Conservation (phyloP, 805 yeast genomes). For the Kuraishia ogatae region DNA sequence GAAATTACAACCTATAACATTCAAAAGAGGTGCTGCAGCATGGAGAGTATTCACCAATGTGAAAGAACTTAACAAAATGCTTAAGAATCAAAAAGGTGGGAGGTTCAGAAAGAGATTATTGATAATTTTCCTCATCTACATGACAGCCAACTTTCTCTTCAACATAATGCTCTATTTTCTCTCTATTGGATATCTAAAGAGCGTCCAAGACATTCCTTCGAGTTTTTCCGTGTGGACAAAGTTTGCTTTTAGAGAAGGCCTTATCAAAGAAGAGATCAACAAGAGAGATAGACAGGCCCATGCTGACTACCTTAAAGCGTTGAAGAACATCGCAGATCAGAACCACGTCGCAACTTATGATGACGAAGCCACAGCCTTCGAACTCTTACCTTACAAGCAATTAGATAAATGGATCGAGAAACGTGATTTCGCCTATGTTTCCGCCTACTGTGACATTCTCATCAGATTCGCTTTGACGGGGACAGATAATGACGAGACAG, state of each 20-base stretch:
- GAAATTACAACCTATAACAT: not conserved
- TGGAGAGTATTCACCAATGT: slow-evolving; percentile 24
- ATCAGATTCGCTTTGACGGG: slow-evolving; percentile 29
- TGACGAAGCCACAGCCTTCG: slow-evolving; percentile 11
- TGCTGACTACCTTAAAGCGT: slow-evolving; percentile 19
- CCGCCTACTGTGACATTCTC: slow-evolving; percentile 27
- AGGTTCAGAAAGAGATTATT: slow-evolving; percentile 36
- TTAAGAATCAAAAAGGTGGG: slow-evolving; percentile 26
- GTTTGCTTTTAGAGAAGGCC: slow-evolving; percentile 24
- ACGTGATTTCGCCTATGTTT: slow-evolving; percentile 23
- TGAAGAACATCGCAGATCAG: slow-evolving; percentile 21
- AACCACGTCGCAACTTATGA: slow-evolving; percentile 18
- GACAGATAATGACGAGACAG: slow-evolving; percentile 17
- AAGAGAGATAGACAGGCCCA: slow-evolving; percentile 25
- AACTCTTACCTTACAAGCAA: slow-evolving; percentile 13
- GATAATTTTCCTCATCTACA: slow-evolving; percentile 30
- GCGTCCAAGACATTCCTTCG: slow-evolving; percentile 17
- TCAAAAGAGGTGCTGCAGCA: slow-evolving; percentile 16
- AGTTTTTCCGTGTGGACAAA: slow-evolving; percentile 19
- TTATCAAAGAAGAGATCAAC: slow-evolving; percentile 27
- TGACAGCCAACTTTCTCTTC: slow-evolving; percentile 27
- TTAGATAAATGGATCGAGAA: slow-evolving; percentile 17
- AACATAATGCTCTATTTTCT: slow-evolving; percentile 24
- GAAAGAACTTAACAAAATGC: slow-evolving; percentile 13
- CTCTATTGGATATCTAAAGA: slow-evolving; percentile 19